Conservation (phyloP, 345 rosid species). For the Erucastrum elatum region DNA sequence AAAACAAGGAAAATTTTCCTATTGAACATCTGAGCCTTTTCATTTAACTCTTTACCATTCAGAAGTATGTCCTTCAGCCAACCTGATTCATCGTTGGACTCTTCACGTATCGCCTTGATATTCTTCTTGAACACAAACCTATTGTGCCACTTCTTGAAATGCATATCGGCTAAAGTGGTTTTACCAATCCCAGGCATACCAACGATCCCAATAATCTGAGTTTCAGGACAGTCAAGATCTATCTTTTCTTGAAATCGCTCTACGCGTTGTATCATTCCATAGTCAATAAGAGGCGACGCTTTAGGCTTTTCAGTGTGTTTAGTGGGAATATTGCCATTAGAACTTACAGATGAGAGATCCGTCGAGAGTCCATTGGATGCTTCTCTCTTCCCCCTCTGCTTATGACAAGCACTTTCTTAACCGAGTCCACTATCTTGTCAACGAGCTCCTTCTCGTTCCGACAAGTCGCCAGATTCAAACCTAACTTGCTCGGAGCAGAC, state of each 20-base stretch:
- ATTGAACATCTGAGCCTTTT: neutral
- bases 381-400: neutral
- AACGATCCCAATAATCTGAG: neutral
- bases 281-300: neutral
- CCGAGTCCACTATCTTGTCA: neutral
- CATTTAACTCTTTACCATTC: neutral
- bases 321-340: neutral
- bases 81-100: no score
- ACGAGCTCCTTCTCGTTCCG: neutral
- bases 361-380: neutral
- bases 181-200: slow-evolving; percentile 18
- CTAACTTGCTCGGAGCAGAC: slow-evolving; percentile 3
- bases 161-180: neutral
- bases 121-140: neutral
- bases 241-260: neutral
- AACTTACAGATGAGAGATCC: neutral
- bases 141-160: neutral
- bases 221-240: neutral
- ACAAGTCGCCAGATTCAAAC: neutral
- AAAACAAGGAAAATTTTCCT: no score
- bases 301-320: neutral
- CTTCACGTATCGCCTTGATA: no score
- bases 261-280: neutral
- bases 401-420: neutral
- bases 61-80: neutral